phyloP scores from a whole-genome alignment of 164 flowering plant species.

The Euptelea pleiosperma region DNA sequence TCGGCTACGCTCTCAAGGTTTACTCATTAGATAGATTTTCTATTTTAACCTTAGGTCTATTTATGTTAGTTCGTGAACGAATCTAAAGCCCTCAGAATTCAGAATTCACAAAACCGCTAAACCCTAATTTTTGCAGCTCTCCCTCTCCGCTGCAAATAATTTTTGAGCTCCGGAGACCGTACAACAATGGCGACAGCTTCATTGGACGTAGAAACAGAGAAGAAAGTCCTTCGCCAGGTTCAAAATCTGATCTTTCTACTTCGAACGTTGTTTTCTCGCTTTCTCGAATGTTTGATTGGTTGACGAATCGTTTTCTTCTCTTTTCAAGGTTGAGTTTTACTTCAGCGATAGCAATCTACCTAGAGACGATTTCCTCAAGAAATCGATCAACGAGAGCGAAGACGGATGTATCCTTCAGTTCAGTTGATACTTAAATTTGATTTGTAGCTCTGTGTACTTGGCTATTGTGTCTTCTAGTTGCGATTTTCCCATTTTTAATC shows the following conservation, averaged over 20 bases:
- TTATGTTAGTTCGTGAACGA: too few relatives aligned
- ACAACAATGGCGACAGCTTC: conserved; percentile 48
- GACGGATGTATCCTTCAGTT: conserved; percentile 79
- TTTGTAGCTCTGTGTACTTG: too few relatives aligned
- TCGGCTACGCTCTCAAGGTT: too few relatives aligned
- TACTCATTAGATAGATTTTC: too few relatives aligned
- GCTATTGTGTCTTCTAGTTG: too few relatives aligned
- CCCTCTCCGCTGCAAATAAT: conserved; percentile 6
- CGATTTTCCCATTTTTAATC: too few relatives aligned
- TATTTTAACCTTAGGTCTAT: too few relatives aligned
- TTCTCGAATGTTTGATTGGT: not conserved
- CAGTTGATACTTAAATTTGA: not conserved
- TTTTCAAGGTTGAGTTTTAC: conserved; percentile 81
- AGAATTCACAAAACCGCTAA: conserved; percentile 20
- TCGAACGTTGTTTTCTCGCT: not conserved
- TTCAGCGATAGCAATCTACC: conserved; percentile 96
- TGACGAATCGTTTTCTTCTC: not conserved
- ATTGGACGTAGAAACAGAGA: conserved; percentile 57
- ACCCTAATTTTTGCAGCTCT: conserved; percentile 5
- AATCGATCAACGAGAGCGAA: conserved; percentile 56
- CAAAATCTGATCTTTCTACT: not conserved
- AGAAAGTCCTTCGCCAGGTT: conserved; percentile 87
- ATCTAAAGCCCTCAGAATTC: too few relatives aligned
- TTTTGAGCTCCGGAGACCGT: conserved; percentile 1
- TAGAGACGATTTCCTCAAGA: conserved; percentile 63